phyloP scores from a whole-genome alignment of 176 grass and related monocot genomes.

The Oryza officinalis region DNA sequence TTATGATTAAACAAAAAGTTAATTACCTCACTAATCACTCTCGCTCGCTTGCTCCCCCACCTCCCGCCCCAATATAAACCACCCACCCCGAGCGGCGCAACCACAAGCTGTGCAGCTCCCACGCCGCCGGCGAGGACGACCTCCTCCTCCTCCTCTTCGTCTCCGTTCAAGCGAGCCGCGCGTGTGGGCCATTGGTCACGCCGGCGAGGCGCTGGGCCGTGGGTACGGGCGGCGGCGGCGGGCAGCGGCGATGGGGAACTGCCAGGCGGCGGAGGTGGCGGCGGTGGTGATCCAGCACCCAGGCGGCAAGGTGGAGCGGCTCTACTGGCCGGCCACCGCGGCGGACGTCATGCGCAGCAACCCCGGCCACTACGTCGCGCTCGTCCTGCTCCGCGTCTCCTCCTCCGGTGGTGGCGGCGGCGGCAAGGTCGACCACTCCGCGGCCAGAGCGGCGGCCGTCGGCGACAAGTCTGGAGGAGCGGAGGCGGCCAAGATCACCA shows the following conservation, averaged over 20 bases:
- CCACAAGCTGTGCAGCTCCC: background rate
- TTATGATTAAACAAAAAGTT: background rate
- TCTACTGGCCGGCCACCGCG: conserved; percentile 53
- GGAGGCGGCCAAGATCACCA: conserved; percentile 43
- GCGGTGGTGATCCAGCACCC: conserved; percentile 78
- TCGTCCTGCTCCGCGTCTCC: conserved; percentile 48
- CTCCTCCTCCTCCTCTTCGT: background rate
- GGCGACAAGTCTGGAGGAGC: background rate
- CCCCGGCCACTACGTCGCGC: conserved; percentile 79
- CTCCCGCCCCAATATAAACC: conserved; percentile 23
- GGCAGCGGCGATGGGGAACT: conserved; percentile 62
- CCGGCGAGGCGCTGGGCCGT: background rate
- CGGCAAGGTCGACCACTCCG: background rate
- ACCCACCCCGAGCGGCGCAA: background rate
- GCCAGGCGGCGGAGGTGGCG: conserved; percentile 72
- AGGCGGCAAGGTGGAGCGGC: conserved; percentile 63
- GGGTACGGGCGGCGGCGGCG: background rate
- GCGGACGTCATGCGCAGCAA: conserved; percentile 67
- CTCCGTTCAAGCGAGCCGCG: background rate
- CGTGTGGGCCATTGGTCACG: background rate
- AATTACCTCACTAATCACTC: conserved; percentile 12
- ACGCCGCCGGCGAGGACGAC: background rate
- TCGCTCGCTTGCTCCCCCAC: background rate
- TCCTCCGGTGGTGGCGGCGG: background rate
- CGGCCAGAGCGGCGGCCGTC: background rate